A percentile compares a stretch with the other conserved stretches of the same genome.
phyloP scores from a whole-genome alignment of 768 basidiomycete species.

The Trametes maxima region DNA sequence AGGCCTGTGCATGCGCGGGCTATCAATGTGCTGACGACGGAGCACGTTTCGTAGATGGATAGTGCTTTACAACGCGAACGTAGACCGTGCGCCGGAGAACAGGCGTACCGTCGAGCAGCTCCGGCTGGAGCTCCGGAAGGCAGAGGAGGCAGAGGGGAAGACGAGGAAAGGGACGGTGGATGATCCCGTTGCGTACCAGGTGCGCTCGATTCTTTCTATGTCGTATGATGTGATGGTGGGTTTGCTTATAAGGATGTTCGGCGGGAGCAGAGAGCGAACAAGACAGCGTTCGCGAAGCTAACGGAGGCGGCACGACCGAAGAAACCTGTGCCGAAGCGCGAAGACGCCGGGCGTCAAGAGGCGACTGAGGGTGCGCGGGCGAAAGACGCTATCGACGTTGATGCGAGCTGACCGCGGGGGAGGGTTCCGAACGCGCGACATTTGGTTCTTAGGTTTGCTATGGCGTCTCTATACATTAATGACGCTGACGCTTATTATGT shows the following conservation, averaged over 20 bases:
- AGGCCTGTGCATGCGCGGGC: too few relatives aligned
- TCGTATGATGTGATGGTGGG: too few relatives aligned
- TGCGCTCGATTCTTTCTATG: background rate
- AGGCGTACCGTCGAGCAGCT: slow-evolving; percentile 52
- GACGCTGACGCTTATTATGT: too few relatives aligned
- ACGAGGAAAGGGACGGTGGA: slow-evolving; percentile 42
- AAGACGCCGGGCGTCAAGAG: background rate
- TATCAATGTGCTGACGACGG: too few relatives aligned
- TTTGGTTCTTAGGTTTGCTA: too few relatives aligned
- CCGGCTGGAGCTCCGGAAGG: slow-evolving; percentile 53
- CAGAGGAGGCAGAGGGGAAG: slow-evolving; percentile 52
- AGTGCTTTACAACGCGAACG: slow-evolving; percentile 69
- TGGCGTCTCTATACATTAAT: too few relatives aligned
- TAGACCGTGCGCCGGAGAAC: slow-evolving; percentile 52
- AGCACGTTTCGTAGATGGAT: slow-evolving; percentile 54
- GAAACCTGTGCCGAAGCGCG: background rate
- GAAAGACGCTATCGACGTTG: too few relatives aligned
- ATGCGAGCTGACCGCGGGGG: too few relatives aligned
- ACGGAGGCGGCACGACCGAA: slow-evolving; percentile 38
- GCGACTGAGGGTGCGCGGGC: too few relatives aligned
- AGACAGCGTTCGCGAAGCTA: slow-evolving; percentile 37
- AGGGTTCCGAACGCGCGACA: too few relatives aligned
- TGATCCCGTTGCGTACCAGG: slow-evolving; percentile 29
- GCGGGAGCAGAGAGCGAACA: slow-evolving; percentile 33
- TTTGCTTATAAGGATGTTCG: background rate